These are phyloP conservation scores for Sarocladiaceae sp. DNA, from an alignment of 2,329 filamentous ascomycete genomes.

Conservation along the genomic window DNA sequence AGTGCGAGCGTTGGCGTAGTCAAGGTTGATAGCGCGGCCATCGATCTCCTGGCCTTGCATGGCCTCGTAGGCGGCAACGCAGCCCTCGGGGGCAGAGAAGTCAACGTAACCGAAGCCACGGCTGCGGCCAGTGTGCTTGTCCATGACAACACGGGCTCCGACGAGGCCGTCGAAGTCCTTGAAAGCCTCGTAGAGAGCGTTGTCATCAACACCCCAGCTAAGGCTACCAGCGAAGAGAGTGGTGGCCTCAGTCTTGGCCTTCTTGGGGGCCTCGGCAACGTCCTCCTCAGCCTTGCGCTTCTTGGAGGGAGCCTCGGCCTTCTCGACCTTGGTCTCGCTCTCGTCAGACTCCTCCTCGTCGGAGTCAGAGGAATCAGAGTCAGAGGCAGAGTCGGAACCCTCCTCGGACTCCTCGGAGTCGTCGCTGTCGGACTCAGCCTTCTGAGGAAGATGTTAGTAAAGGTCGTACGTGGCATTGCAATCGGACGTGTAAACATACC, in stretches of 20 bases:
- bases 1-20: slow-evolving; percentile 65
- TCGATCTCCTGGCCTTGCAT: slow-evolving; percentile 72
- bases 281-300: slow-evolving; percentile 44
- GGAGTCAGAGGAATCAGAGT: slow-evolving; percentile 22
- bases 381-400: slow-evolving; percentile 15
- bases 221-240: slow-evolving; percentile 89
- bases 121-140: slow-evolving; percentile 73
- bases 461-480: not conserved
- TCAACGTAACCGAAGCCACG: slow-evolving; percentile 94
- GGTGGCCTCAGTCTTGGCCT: slow-evolving; percentile 52
- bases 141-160: slow-evolving; percentile 74
- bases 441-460: slow-evolving; percentile 17
- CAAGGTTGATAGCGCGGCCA: slow-evolving; percentile 68
- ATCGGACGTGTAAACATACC: slow-evolving; percentile 17
- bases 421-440: slow-evolving; percentile 28
- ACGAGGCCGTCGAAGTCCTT: slow-evolving; percentile 67
- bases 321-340: slow-evolving; percentile 24
- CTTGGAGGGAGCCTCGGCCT: slow-evolving; percentile 35
- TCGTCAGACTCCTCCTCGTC: slow-evolving; percentile 29
- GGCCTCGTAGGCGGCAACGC: slow-evolving; percentile 64
- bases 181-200: slow-evolving; percentile 75
- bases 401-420: slow-evolving; percentile 29
- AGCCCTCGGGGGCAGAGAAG: slow-evolving; percentile 62
- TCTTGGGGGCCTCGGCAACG: slow-evolving; percentile 53
- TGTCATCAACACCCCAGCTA: slow-evolving; percentile 85